Evolutionary conservation across 331 rosid species (phyloP).

Genomic region (Quercus tomentella): DNA sequence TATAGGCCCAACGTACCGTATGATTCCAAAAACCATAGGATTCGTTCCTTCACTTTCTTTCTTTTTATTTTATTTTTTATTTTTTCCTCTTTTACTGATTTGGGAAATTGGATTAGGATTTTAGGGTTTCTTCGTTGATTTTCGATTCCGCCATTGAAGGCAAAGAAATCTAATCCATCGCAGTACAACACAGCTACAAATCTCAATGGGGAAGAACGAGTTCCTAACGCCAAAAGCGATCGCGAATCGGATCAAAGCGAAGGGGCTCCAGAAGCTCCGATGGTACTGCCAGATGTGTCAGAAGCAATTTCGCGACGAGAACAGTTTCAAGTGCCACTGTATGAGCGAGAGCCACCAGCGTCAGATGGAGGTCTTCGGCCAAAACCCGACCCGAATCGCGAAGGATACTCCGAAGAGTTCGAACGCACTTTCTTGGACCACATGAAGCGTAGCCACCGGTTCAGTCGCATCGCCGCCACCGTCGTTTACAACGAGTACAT

Average conservation of each 20-base stretch:
- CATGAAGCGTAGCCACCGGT: slow-evolving; percentile 85
- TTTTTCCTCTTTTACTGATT: no score
- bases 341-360: slow-evolving; percentile 93
- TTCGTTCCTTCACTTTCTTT: no score
- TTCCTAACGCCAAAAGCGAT: slow-evolving; percentile 88
- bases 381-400: slow-evolving; percentile 57
- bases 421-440: slow-evolving; percentile 68
- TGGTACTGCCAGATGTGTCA: slow-evolving; percentile 99
- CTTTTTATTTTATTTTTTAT: no score
- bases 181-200: not conserved
- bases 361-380: slow-evolving; percentile 84
- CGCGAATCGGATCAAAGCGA: slow-evolving; percentile 86
- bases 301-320: slow-evolving; percentile 93
- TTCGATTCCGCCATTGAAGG: no score
- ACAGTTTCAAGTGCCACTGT: slow-evolving; percentile 92
- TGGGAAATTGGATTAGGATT: no score
- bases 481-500: slow-evolving; percentile 92
- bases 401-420: slow-evolving; percentile 81
- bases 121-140: no score
- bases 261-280: slow-evolving; percentile 88
- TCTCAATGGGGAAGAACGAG: slow-evolving; percentile 80
- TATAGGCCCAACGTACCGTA: no score
- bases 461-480: slow-evolving; percentile 81
- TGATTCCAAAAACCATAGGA: no score
- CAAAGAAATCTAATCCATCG: no score